These are phyloP conservation scores for Ailanthus altissimus DNA, from an alignment of 345 rosid genomes.

Conservation along the genomic window DNA sequence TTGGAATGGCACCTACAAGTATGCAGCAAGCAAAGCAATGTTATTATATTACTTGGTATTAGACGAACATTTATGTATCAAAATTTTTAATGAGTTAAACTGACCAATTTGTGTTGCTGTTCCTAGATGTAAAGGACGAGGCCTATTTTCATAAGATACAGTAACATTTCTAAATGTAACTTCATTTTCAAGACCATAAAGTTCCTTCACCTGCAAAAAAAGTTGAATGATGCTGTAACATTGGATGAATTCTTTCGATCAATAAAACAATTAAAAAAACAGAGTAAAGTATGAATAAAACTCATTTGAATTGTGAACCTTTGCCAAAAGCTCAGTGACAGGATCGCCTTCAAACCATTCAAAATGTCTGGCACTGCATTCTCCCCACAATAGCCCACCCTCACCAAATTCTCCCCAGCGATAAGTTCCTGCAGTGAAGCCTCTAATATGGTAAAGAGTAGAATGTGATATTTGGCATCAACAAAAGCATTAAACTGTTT, in stretches of 20 bases:
- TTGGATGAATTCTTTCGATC: neutral
- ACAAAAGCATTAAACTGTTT: conserved; percentile 5
- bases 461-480: neutral
- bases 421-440: conserved; percentile 62
- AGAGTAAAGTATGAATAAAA: conserved; percentile 12
- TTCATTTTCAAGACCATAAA: conserved; percentile 82
- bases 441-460: conserved; percentile 11
- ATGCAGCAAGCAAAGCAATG: conserved; percentile 15
- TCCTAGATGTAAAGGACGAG: conserved; percentile 80
- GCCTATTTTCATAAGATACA: conserved; percentile 73
- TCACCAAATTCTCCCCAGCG: conserved; percentile 99
- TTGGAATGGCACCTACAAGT: conserved; percentile 75
- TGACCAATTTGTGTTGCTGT: conserved; percentile 97
- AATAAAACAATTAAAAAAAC: too few relatives aligned
- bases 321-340: conserved; percentile 59
- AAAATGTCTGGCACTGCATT: conserved; percentile 70
- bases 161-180: conserved; percentile 75
- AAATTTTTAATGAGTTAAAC: conserved; percentile 24
- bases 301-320: conserved; percentile 42
- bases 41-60: neutral
- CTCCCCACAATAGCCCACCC: conserved; percentile 98
- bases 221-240: neutral
- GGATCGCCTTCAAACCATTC: conserved; percentile 92
- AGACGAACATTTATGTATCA: conserved; percentile 17
- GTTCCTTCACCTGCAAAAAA: conserved; percentile 76